Conservation (phyloP, 163 green algal genomes). For the Volvox carteri region DNA sequence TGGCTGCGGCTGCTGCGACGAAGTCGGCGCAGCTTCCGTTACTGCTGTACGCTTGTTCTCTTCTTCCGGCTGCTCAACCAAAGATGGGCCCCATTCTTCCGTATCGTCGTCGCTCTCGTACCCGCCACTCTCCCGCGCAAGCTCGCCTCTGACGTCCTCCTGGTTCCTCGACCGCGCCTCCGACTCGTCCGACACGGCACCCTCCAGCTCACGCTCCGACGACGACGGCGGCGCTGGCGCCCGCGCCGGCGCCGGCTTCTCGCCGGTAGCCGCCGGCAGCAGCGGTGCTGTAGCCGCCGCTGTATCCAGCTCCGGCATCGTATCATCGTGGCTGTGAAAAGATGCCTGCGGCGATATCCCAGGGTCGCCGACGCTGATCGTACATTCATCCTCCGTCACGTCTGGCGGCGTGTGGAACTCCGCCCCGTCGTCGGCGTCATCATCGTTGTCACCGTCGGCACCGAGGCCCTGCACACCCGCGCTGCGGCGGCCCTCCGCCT, state of each 20-base stretch:
- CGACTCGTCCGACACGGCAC: no score
- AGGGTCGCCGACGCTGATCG: neutral
- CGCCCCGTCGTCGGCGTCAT: conserved; percentile 6
- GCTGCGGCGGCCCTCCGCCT: conserved; percentile 8
- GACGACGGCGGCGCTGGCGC: neutral
- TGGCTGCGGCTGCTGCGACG: neutral
- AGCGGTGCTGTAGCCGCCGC: neutral
- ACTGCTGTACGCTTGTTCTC: neutral
- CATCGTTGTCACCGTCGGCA: neutral
- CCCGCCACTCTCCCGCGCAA: conserved; percentile 4
- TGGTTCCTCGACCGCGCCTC: neutral
- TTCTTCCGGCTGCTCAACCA: neutral
- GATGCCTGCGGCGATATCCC: conserved; percentile 4
- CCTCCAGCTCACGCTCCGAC: neutral
- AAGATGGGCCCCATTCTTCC: neutral
- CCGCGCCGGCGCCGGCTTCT: neutral
- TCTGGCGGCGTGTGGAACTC: conserved; percentile 40
- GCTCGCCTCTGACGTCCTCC: neutral
- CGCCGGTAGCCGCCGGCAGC: neutral
- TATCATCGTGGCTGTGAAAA: neutral
- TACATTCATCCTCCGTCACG: conserved; percentile 29
- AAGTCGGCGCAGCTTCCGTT: neutral
- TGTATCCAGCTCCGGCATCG: neutral
- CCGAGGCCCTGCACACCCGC: neutral
- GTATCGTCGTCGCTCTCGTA: conserved; percentile 53